Conservation (phyloP, 257 asterid species). For the Linderniella brevidens region DNA sequence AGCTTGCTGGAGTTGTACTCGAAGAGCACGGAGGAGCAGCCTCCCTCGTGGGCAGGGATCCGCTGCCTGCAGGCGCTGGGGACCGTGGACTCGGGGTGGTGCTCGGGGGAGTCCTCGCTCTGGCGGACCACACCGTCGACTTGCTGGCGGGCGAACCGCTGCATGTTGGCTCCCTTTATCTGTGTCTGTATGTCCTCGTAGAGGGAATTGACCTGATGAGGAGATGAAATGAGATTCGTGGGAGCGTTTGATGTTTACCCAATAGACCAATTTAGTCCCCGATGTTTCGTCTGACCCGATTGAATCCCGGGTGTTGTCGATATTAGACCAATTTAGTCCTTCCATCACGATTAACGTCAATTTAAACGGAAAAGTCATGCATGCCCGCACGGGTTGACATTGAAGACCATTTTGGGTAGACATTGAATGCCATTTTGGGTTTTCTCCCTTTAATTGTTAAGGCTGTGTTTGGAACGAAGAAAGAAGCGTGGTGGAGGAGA, state of each 20-base stretch:
- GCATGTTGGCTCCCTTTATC: conserved; percentile 40
- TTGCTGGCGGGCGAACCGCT: conserved; percentile 67
- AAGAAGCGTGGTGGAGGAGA: no score
- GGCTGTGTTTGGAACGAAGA: no score
- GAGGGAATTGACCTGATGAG: conserved; percentile 53
- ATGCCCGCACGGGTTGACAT: no score
- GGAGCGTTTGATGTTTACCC: background rate
- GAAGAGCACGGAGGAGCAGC: conserved; percentile 53
- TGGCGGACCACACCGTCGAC: conserved; percentile 86
- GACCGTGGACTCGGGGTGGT: conserved; percentile 51
- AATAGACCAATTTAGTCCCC: no score
- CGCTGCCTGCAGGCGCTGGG: conserved; percentile 69
- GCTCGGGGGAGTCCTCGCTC: conserved; percentile 87
- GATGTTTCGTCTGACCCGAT: no score
- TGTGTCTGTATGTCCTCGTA: conserved; percentile 54
- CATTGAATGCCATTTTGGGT: no score
- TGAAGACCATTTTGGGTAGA: no score
- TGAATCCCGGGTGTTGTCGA: no score
- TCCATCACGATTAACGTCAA: no score
- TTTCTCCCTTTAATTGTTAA: no score
- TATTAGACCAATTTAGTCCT: no score
- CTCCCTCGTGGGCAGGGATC: conserved; percentile 88
- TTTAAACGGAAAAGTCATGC: no score
- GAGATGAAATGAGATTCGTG: background rate
- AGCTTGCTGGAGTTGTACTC: conserved; percentile 53